A percentile compares a stretch with the other conserved stretches of the same genome.
These are phyloP conservation scores for Usnea hakonensis DNA, from an alignment of 495 filamentous ascomycete genomes.

Conservation along the genomic window DNA sequence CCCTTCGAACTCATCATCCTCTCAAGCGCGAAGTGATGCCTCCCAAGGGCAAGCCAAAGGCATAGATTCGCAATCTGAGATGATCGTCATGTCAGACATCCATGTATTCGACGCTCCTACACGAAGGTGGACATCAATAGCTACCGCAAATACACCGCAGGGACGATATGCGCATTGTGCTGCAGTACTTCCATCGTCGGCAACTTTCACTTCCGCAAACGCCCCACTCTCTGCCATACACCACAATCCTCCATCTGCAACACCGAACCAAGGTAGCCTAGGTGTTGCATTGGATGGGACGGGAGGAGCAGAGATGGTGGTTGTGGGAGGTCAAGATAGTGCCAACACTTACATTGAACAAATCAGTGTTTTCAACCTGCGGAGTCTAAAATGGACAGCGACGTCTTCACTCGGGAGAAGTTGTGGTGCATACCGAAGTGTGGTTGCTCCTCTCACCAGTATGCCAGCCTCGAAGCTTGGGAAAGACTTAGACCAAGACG, in stretches of 20 bases:
- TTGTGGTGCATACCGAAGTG: conserved; percentile 92
- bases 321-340: conserved; percentile 92
- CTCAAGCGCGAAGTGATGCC: conserved; percentile 37
- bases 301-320: conserved; percentile 93
- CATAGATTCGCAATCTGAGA: conserved; percentile 64
- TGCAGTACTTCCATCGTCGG: conserved; percentile 80
- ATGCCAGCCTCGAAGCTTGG: conserved; percentile 69
- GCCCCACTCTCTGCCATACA: conserved; percentile 80
- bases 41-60: conserved; percentile 37
- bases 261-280: conserved; percentile 75
- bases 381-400: conserved; percentile 92
- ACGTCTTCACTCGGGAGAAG: conserved; percentile 76
- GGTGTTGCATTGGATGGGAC: conserved; percentile 82
- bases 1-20: conserved; percentile 44
- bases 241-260: conserved; percentile 71
- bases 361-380: conserved; percentile 93
- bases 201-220: conserved; percentile 71
- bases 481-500: conserved; percentile 33
- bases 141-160: conserved; percentile 73
- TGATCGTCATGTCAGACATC: conserved; percentile 96
- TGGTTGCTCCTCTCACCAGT: conserved; percentile 73
- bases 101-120: conserved; percentile 90
- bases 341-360: conserved; percentile 99
- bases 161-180: conserved; percentile 97
- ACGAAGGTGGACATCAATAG: conserved; percentile 76